phyloP scores from a whole-genome alignment of 768 basidiomycete species.

The Lactifluus volemus region DNA sequence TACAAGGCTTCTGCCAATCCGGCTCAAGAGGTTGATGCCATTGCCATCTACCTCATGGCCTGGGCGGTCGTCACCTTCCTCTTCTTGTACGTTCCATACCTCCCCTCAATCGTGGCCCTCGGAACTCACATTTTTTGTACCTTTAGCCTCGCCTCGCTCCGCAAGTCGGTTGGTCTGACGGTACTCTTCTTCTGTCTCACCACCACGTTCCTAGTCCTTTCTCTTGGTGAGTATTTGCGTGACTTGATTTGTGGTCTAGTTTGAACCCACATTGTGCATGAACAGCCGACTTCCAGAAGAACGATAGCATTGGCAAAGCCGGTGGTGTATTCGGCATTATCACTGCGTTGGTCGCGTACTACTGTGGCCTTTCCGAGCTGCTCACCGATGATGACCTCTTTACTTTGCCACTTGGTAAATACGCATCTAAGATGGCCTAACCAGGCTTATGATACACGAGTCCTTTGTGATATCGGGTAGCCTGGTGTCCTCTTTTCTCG shows the following conservation, averaged over 20 bases:
- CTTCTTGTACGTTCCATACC: constrained; percentile 42
- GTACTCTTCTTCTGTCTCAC: constrained; percentile 45
- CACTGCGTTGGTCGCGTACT: constrained; percentile 41
- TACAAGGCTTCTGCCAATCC: constrained; percentile 28
- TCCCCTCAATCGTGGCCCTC: neutral
- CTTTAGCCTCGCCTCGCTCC: constrained; percentile 40
- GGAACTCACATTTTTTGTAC: neutral
- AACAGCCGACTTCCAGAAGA: constrained; percentile 17
- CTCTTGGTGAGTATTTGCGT: constrained; percentile 28
- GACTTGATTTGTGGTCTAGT: neutral
- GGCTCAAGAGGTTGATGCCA: constrained; percentile 41
- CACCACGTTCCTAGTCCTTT: constrained; percentile 43
- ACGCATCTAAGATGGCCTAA: neutral
- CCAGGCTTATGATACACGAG: no score
- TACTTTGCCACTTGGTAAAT: constrained; percentile 32
- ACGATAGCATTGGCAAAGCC: constrained; percentile 25
- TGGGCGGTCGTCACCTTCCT: constrained; percentile 71
- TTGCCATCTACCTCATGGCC: constrained; percentile 66
- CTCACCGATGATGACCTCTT: constrained; percentile 33
- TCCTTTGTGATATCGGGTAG: no score
- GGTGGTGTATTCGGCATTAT: constrained; percentile 40
- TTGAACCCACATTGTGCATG: constrained; percentile 1
- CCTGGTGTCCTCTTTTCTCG: no score
- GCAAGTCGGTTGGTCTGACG: constrained; percentile 41
- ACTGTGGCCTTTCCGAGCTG: constrained; percentile 35